phyloP scores from a whole-genome alignment of 176 grass and related monocot species.

The Rhynchospora breviuscula region DNA sequence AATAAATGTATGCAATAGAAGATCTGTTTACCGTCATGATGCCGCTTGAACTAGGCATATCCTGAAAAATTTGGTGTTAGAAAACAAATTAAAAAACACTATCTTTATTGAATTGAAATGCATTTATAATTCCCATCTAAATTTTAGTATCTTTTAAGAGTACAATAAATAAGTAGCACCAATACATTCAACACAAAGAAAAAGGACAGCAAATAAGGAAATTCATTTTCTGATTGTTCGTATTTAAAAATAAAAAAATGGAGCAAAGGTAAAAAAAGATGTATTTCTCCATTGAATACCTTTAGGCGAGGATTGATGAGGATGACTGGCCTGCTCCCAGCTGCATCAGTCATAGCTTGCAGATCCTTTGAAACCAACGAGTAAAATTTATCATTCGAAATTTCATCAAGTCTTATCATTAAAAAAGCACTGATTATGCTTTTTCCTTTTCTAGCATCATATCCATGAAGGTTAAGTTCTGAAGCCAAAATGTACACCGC shows the following conservation, averaged over 20 bases:
- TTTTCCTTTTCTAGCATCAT: not conserved
- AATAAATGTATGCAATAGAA: slow-evolving; percentile 19
- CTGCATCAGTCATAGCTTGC: slow-evolving; percentile 87
- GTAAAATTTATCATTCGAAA: not conserved
- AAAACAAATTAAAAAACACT: not conserved
- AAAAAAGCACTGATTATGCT: not conserved
- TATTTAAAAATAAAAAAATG: not conserved
- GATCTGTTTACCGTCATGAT: slow-evolving; percentile 78
- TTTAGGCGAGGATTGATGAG: slow-evolving; percentile 93
- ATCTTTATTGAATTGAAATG: slow-evolving; percentile 10
- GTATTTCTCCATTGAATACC: slow-evolving; percentile 35
- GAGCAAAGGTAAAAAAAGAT: slow-evolving; percentile 2
- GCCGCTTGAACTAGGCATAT: slow-evolving; percentile 92
- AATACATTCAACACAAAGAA: not conserved
- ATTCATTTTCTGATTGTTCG: not conserved
- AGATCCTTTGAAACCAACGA: slow-evolving; percentile 48
- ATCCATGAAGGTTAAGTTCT: not conserved
- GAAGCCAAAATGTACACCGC: not conserved
- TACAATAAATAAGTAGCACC: not conserved
- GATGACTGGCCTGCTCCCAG: slow-evolving; percentile 84
- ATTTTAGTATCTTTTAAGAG: not conserved
- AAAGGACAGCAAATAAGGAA: not conserved
- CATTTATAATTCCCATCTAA: not conserved
- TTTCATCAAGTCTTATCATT: not conserved
- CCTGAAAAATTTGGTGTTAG: slow-evolving; percentile 47